Evolutionary conservation across 2,329 filamentous ascomycete species (phyloP).

Genomic region (Daldinia eschscholtzii): DNA sequence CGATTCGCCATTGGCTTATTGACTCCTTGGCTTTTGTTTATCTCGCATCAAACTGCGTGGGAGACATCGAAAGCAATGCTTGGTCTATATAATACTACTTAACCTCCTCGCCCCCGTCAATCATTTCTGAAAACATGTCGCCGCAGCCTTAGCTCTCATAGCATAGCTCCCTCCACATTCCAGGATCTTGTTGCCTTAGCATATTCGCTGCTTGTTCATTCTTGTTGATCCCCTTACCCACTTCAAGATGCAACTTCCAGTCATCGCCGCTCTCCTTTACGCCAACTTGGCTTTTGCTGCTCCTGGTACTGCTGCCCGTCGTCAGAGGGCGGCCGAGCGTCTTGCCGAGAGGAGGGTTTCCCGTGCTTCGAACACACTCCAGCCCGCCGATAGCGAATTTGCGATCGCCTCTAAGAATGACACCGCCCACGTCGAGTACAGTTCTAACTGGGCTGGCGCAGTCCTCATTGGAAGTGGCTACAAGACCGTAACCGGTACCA

Average conservation of each 20-base stretch:
- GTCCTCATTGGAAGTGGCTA: conserved; percentile 65
- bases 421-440: conserved; percentile 62
- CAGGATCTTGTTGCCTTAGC: not conserved
- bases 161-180: conserved; percentile 7
- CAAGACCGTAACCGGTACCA: conserved; percentile 65
- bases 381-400: conserved; percentile 50
- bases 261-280: conserved; percentile 56
- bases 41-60: conserved; percentile 2
- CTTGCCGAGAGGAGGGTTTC: conserved; percentile 45
- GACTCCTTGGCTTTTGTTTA: conserved; percentile 18
- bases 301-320: conserved; percentile 59
- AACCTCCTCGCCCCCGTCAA: conserved; percentile 20
- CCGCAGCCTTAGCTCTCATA: conserved; percentile 8
- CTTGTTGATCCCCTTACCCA: not conserved
- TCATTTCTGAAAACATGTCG: conserved; percentile 16
- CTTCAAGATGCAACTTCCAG: conserved; percentile 64
- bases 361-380: conserved; percentile 47
- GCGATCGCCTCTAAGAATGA: conserved; percentile 49
- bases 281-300: conserved; percentile 59
- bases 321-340: conserved; percentile 52
- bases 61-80: not conserved
- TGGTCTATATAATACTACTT: conserved; percentile 31
- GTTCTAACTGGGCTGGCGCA: conserved; percentile 70
- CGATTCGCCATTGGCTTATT: conserved; percentile 6
- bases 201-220: not conserved